These are phyloP conservation scores for Cyamopsis tetragonoloba DNA, from an alignment of 306 rosid genomes.

Conservation along the genomic window DNA sequence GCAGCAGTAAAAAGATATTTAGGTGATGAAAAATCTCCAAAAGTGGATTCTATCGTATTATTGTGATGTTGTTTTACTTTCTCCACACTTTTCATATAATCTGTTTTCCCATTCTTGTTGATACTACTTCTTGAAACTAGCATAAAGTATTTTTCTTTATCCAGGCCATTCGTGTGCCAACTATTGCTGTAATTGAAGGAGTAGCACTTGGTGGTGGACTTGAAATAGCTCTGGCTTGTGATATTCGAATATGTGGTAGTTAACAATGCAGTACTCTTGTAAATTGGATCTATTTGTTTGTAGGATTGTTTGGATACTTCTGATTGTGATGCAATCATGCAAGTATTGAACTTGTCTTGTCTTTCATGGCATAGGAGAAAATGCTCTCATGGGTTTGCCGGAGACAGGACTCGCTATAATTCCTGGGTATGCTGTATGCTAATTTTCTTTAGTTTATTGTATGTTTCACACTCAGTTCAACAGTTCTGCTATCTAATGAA, in stretches of 20 bases:
- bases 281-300: conserved; percentile 1
- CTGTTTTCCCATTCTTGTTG: background rate
- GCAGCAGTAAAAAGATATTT: background rate
- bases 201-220: conserved; percentile 96
- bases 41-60: conserved; percentile 1
- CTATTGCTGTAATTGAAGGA: conserved; percentile 90
- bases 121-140: conserved; percentile 17
- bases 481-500: background rate
- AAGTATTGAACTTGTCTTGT: background rate
- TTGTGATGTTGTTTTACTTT: background rate
- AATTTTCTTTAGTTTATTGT: conserved; percentile 5
- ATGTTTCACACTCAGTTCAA: background rate
- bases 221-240: conserved; percentile 94
- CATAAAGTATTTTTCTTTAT: conserved; percentile 24
- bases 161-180: conserved; percentile 68
- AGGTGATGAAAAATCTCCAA: conserved; percentile 1
- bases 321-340: conserved; percentile 8
- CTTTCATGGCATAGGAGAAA: conserved; percentile 56
- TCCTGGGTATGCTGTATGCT: conserved; percentile 67
- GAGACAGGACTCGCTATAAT: conserved; percentile 98
- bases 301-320: conserved; percentile 16
- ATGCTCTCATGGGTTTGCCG: conserved; percentile 76
- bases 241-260: conserved; percentile 91
- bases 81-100: background rate
- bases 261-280: background rate